A percentile compares a stretch with the other conserved stretches of the same genome.
Conservation (phyloP, 2,329 filamentous ascomycete genomes). For the Ophiocordyceps camponoti-rufipedis region DNA sequence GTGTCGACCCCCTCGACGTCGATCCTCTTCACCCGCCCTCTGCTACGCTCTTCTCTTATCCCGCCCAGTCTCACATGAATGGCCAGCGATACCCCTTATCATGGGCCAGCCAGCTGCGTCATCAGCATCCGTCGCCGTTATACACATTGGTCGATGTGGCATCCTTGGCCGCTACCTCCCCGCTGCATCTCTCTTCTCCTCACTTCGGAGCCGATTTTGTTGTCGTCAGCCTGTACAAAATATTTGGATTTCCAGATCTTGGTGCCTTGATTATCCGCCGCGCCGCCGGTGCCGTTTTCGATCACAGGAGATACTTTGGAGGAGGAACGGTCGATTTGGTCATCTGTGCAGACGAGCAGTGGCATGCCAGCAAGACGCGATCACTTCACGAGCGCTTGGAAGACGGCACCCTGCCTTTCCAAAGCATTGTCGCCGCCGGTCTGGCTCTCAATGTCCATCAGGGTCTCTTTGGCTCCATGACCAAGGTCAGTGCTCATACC, state of each 20-base stretch:
- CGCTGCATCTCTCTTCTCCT: constrained; percentile 48
- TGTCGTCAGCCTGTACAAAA: constrained; percentile 83
- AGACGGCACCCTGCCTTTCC: constrained; percentile 80
- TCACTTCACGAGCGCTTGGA: constrained; percentile 69
- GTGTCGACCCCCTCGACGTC: constrained; percentile 13
- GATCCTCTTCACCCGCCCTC: constrained; percentile 4
- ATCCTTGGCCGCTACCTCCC: constrained; percentile 58
- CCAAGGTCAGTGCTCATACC: constrained; percentile 52
- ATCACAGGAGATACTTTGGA: constrained; percentile 65
- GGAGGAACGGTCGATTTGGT: constrained; percentile 92
- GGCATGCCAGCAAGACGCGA: constrained; percentile 60
- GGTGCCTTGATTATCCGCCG: constrained; percentile 72
- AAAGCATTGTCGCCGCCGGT: constrained; percentile 72
- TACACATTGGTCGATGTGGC: constrained; percentile 75
- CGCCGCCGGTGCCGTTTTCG: constrained; percentile 43
- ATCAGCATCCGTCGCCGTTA: constrained; percentile 11
- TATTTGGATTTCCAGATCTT: constrained; percentile 92
- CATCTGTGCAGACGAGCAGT: constrained; percentile 54
- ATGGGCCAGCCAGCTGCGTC: constrained; percentile 40
- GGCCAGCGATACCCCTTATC: constrained; percentile 54
- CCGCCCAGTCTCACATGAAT: constrained; percentile 87
- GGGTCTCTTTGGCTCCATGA: constrained; percentile 54
- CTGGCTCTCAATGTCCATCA: constrained; percentile 53
- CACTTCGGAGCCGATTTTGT: constrained; percentile 61
- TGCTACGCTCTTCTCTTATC: constrained; percentile 53